phyloP scores from a whole-genome alignment of 495 filamentous ascomycete species.

The Aspergillus haitiensis region DNA sequence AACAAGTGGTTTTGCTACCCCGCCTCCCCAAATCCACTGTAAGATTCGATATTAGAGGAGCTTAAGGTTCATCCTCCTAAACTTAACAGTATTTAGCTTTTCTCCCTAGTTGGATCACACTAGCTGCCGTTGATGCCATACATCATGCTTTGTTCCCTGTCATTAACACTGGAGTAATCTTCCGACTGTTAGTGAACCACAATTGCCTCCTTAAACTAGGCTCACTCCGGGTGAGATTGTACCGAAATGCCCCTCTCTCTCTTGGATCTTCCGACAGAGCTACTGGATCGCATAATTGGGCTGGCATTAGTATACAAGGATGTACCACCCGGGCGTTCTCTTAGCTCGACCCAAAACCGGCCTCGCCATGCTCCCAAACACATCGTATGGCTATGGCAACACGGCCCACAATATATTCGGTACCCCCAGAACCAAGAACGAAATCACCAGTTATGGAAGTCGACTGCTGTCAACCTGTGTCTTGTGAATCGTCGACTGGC shows the following conservation, averaged over 20 bases:
- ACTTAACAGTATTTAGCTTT: too few species aligned
- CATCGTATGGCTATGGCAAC: not conserved
- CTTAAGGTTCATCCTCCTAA: too few species aligned
- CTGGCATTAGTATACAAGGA: conserved; percentile 2
- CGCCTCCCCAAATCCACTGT: too few species aligned
- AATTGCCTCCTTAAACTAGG: too few species aligned
- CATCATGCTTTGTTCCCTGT: too few species aligned
- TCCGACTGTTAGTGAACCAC: too few species aligned
- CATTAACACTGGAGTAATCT: too few species aligned
- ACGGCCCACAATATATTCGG: not conserved
- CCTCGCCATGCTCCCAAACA: not conserved
- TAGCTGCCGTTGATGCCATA: too few species aligned
- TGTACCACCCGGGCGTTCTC: not conserved
- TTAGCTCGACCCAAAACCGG: not conserved
- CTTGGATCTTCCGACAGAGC: conserved; percentile 7
- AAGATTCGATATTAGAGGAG: too few species aligned
- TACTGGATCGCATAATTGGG: conserved; percentile 6
- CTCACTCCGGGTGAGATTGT: not conserved
- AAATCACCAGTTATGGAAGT: not conserved
- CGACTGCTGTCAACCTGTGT: not conserved
- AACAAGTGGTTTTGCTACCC: too few species aligned
- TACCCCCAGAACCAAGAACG: conserved; percentile 3
- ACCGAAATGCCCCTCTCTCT: conserved; percentile 6
- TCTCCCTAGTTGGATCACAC: too few species aligned
- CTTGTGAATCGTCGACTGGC: conserved; percentile 8